Evolutionary conservation across 495 filamentous ascomycete species (phyloP), one percentile per base, ranked within the genome.

Genomic region (Recurvomyces mirabilis): DNA sequence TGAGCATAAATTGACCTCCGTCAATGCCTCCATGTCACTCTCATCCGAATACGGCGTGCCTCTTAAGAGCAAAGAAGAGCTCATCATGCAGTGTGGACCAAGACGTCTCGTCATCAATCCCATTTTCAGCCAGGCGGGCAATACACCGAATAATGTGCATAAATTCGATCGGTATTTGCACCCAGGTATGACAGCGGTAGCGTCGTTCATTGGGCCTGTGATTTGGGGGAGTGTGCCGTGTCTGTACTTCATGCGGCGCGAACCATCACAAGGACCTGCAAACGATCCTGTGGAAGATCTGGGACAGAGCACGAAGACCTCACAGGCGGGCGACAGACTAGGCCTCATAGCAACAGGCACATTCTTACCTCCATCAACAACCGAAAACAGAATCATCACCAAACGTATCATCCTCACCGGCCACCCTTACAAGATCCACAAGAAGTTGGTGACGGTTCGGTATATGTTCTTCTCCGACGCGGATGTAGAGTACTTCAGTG

Each of bases 391-490:
- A 31, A 80, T 96, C 14, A 77, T 96, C 41, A 87, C 88, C 48
- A 98, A 98, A 66, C 81, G 91, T 41, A 79, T 91, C 50, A 87
- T 96, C 47, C 71, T 98, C 42, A 94, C 91, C 0, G 91, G 91
- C 29, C 91, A 96, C 60, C 89, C 93, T 0, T 94, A 83, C 68
- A 95, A 98, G 69, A 96, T 98, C 55, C 88, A 98, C 74, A 91
- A 89, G 68, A 85, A 83, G 63, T 67, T 96, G 19, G 93, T 96
- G 42, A 96, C 93, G 1, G 78, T 98, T 18, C 80, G 91, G 19
- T 96, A 96, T 72, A 96, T 98, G 91, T 98, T 98, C 71, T 98
- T 98, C 75, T 93, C 94, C 65, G 62, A 74, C 13, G 86, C 93
- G 62, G 93, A 98, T 58, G 81, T 98, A 32, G 71, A 78, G 51